These are phyloP conservation scores for Chaetomiaceae sp. DNA, from an alignment of 2,329 filamentous ascomycete species.

Conservation along the genomic window DNA sequence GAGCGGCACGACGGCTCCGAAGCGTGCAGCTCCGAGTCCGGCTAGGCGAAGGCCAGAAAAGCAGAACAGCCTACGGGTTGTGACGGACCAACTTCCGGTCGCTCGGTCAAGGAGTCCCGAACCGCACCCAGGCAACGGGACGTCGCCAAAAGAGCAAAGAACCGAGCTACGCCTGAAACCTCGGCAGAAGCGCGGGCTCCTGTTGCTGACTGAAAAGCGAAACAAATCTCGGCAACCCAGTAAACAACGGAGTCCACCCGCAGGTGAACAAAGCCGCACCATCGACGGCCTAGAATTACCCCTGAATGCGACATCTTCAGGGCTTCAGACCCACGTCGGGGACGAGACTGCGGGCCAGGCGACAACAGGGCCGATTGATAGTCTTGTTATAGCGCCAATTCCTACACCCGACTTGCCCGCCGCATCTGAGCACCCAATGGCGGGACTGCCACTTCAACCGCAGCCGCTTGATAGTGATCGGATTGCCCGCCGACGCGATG, in stretches of 20 bases:
- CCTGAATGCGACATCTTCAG: background rate
- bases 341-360: background rate
- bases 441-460: too few relatives aligned
- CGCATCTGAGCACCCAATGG: too few relatives aligned
- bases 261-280: background rate
- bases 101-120: background rate
- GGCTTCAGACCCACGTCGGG: too few relatives aligned
- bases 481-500: too few relatives aligned
- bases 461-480: too few relatives aligned
- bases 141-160: conserved; percentile 23
- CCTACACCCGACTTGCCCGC: background rate
- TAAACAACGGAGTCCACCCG: background rate
- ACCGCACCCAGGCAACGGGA: background rate
- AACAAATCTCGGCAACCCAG: conserved; percentile 12
- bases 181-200: conserved; percentile 41
- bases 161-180: conserved; percentile 44
- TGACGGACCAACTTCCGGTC: background rate
- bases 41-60: background rate
- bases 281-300: too few relatives aligned
- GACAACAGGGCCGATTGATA: background rate
- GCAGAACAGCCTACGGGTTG: background rate
- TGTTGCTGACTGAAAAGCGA: conserved; percentile 38
- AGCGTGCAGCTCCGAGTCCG: background rate
- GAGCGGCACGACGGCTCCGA: background rate
- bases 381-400: background rate